Evolutionary conservation across 1,284 basidiomycete genomes (phyloP).

Genomic region (Pseudozyma sp.): DNA sequence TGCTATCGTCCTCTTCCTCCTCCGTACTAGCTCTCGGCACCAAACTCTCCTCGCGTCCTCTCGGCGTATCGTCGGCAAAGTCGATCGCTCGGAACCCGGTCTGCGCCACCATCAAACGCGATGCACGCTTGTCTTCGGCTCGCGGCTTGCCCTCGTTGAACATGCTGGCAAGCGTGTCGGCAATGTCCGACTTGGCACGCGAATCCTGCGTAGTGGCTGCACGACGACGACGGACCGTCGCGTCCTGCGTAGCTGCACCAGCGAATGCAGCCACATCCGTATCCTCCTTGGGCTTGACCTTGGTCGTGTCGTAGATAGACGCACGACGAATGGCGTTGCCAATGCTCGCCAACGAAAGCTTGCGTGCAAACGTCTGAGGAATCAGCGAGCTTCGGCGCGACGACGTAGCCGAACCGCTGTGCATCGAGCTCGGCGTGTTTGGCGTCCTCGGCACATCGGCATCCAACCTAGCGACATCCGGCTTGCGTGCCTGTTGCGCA

Average conservation of each 20-base stretch:
- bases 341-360: conserved; percentile 41
- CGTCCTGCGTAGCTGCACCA: background rate
- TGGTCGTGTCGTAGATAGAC: conserved; percentile 44
- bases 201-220: conserved; percentile 19
- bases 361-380: conserved; percentile 24
- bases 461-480: background rate
- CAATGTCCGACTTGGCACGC: conserved; percentile 41
- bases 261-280: background rate
- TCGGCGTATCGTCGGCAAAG: conserved; percentile 44
- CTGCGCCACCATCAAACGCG: conserved; percentile 4
- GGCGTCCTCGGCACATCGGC: conserved; percentile 20
- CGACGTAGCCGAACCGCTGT: conserved; percentile 21
- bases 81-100: conserved; percentile 36
- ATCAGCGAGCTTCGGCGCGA: conserved; percentile 25
- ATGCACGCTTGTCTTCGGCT: conserved; percentile 8
- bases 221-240: conserved; percentile 10
- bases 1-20: conserved; percentile 35
- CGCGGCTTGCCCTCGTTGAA: conserved; percentile 30
- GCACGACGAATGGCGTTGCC: conserved; percentile 36
- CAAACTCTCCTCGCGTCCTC: conserved; percentile 29
- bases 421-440: conserved; percentile 16
- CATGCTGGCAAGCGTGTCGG: conserved; percentile 18
- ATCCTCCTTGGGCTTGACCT: conserved; percentile 21
- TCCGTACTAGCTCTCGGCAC: conserved; percentile 10
- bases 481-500: background rate